Percentiles rank a stretch among this genome's conserved stretches.
Evolutionary conservation across 1,284 basidiomycete genomes (phyloP).

Genomic region (Trichosporon sp.): DNA sequence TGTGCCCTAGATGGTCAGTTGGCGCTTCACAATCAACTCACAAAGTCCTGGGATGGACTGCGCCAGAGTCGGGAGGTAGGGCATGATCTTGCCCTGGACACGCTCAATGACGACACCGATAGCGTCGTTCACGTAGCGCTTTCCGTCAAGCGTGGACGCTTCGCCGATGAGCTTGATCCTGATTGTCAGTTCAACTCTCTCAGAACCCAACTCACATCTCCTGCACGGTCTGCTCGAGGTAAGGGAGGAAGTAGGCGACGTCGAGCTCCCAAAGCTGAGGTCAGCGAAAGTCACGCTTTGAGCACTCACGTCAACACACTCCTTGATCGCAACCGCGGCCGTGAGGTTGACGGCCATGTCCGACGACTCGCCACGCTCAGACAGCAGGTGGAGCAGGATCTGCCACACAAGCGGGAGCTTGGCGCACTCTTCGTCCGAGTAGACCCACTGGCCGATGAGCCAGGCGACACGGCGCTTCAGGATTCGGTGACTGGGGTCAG

Average conservation of each 20-base stretch:
- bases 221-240: conserved; percentile 49
- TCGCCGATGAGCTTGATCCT: conserved; percentile 66
- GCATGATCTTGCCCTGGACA: conserved; percentile 67
- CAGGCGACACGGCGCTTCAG: conserved; percentile 86
- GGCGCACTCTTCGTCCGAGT: conserved; percentile 64
- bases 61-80: conserved; percentile 68
- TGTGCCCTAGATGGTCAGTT: conserved; percentile 43
- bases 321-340: conserved; percentile 71
- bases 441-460: conserved; percentile 82
- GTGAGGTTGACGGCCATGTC: conserved; percentile 81
- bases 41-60: conserved; percentile 74
- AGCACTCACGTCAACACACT: conserved; percentile 75
- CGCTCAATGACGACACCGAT: conserved; percentile 75
- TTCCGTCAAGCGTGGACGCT: conserved; percentile 74
- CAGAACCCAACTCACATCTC: conserved; percentile 41
- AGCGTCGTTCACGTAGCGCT: conserved; percentile 69
- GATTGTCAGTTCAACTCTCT: conserved; percentile 34
- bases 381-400: conserved; percentile 71
- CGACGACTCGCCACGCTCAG: conserved; percentile 68
- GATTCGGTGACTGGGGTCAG: conserved; percentile 69
- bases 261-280: conserved; percentile 51
- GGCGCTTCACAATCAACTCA: conserved; percentile 55
- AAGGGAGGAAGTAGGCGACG: conserved; percentile 51
- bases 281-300: neutral
- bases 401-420: conserved; percentile 74